These are phyloP conservation scores for Pseudopyricularia cyperi DNA, from an alignment of 2,329 filamentous ascomycete genomes.

Conservation along the genomic window DNA sequence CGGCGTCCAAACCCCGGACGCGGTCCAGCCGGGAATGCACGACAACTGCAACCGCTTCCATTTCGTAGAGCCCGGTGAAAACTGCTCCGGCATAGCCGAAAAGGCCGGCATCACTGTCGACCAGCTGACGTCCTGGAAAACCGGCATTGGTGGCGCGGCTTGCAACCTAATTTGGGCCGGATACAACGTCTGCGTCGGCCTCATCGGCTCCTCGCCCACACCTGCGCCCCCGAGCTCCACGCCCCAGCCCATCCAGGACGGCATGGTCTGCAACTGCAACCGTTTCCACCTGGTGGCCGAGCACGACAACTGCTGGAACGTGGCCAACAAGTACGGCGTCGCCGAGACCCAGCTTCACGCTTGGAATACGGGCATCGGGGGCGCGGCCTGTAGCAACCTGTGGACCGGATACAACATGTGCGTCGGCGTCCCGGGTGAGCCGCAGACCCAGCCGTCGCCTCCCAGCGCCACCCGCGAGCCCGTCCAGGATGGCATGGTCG, in stretches of 20 bases:
- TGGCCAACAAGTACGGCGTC: not conserved
- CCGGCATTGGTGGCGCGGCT: not conserved
- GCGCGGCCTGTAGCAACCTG: conserved; percentile 4
- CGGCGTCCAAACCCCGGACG: not conserved
- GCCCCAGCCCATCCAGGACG: conserved; percentile 1
- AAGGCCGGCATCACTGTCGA: not conserved
- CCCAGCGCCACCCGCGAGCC: not conserved
- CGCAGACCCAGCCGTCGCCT: not conserved
- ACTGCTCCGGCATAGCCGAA: conserved; percentile 4
- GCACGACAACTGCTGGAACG: conserved; percentile 1
- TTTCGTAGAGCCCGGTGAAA: conserved; percentile 5
- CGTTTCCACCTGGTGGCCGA: conserved; percentile 1
- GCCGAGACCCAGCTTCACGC: not conserved
- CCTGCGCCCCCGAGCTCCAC: not conserved
- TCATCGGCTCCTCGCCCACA: not conserved
- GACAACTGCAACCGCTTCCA: conserved; percentile 6
- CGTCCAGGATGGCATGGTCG: conserved; percentile 2
- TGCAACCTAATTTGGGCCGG: conserved; percentile 5
- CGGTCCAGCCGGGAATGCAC: not conserved
- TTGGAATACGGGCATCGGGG: conserved; percentile 4
- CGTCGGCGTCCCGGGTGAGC: no score
- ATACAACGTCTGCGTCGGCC: conserved; percentile 9
- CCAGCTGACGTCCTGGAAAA: conserved; percentile 4
- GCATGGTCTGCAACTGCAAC: conserved; percentile 3
- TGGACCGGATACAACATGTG: conserved; percentile 8